Evolutionary conservation across 1,139 yeast genomes (phyloP), one percentile per base, ranked within the genome.

Genomic region (Zhuliangozyma blackwelliae): DNA sequence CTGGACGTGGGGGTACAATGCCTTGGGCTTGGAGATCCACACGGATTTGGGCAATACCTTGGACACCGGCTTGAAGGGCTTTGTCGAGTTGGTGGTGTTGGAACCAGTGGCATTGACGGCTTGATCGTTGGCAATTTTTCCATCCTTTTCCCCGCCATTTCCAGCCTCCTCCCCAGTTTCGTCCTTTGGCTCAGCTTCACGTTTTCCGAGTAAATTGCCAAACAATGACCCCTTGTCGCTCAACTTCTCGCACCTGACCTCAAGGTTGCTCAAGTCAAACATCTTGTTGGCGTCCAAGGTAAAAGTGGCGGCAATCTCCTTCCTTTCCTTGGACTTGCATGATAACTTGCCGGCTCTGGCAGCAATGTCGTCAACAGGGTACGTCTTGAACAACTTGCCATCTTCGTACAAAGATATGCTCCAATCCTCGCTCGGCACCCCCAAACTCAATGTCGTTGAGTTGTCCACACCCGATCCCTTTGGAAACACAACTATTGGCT

Each of bases 321-420:
- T 59, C 22, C 66, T 67, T 22, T 38, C 36, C 29, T 60, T 60
- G 8, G 72, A 52, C 25, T 72, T 72, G 34, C 75, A 65, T 13
- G 65, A 56, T 46, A 83, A 70, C 13, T 63, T 63, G 3, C 69
- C 57, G 7, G 63, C 51, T 40, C 68, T 71, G 29, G 65, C 67
- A 13, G 48, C 40, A 25, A 69, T 45, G 11, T 59, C 63, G 2
- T 59, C 54, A 27, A 66, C 38, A 0, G 52, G 44, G 37, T 63
- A 65, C 10, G 70, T 55, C 41, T 67, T 66, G 50, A 76, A 62
- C n/a, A 71, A 57, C 19, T 60, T 46, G 2, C 75, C 80, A 49
- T 79, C 70, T 54, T 84, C 92, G 41, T 61, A 68, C 25, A 85
- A 56, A 8, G 70, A 71, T 34, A 85, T 39, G 3, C 56, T 48